Percentiles rank a stretch among this genome's conserved stretches.
Conservation (phyloP, 2,329 filamentous ascomycete genomes). For the Dactylellina parvicollis region DNA sequence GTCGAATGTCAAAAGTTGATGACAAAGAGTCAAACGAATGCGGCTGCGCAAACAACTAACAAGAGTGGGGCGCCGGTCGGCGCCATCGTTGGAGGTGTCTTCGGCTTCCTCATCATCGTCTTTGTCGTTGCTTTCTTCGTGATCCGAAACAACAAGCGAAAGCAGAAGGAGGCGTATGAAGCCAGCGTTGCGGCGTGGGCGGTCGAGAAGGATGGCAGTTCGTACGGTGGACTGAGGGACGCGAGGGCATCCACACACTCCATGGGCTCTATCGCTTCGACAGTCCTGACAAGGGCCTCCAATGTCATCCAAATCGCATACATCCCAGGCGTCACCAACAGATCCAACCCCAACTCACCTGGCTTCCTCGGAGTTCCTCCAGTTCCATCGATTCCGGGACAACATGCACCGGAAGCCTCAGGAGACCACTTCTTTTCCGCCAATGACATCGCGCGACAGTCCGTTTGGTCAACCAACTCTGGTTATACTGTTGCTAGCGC, state of each 20-base stretch:
- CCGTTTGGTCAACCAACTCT: conserved; percentile 56
- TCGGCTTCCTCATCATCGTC: conserved; percentile 82
- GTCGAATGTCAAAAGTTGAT: conserved; percentile 64
- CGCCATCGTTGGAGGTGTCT: conserved; percentile 88
- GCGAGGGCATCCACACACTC: conserved; percentile 76
- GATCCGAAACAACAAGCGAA: conserved; percentile 83
- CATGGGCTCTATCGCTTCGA: conserved; percentile 92
- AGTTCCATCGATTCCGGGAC: conserved; percentile 84
- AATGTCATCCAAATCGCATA: conserved; percentile 99
- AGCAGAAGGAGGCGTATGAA: conserved; percentile 69
- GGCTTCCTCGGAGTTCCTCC: conserved; percentile 80
- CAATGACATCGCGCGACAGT: conserved; percentile 57
- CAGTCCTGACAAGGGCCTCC: conserved; percentile 91
- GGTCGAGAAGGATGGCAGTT: conserved; percentile 67
- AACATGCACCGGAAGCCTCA: conserved; percentile 54
- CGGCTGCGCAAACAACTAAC: conserved; percentile 55
- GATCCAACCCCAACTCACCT: conserved; percentile 84
- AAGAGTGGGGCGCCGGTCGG: conserved; percentile 72
- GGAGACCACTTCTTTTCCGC: conserved; percentile 58
- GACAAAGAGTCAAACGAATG: conserved; percentile 61
- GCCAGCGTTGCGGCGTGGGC: conserved; percentile 67
- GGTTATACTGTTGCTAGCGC: conserved; percentile 62
- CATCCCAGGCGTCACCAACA: conserved; percentile 95
- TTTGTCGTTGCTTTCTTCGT: conserved; percentile 80
- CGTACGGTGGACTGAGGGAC: conserved; percentile 61